Base-by-base conservation (phyloP, 2,329 filamentous ascomycete species). In the Claviceps sp. region DNA sequence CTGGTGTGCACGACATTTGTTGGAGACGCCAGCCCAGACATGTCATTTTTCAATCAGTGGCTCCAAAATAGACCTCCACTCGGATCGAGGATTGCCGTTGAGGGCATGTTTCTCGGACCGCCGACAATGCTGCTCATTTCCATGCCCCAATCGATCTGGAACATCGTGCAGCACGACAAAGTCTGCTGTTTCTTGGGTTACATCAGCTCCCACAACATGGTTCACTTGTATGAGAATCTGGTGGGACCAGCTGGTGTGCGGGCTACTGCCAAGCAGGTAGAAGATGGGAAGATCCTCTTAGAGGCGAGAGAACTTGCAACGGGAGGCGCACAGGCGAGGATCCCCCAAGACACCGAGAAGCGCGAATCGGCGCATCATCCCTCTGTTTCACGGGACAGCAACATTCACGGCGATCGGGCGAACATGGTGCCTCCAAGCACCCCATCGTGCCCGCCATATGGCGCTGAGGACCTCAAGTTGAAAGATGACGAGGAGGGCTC, bases 91-190 rank as follows among this genome's bases (percentile, higher is more conserved):
- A 78, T 84, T 52, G 72, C 75, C 6, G 79, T 84, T 4, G 81
- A 84, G 61, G 81, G 79, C 57, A 84, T 84, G 78, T 84, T 84
- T 56, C 67, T 84, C 18, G 81, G 81, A 0, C 81, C 81, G 0
- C 80, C 81, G 1, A 84, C 81, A 0, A 82, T 84, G 70, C 66
- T 84, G 8, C 67, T 84, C 34, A 79, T 84, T 51, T 84, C 81
- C 4, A 84, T 84, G 77, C 79, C 81, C 4, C 72, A 77, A 53
- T 72, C 74, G 5, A 72, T 84, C 14, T 84, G 79, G 78, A 79
- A 76, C 56, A 72, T 82, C 22, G 77, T 84, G 7, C 77, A 82
- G 64, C 77, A 81, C 55, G 79, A 84, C 57, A 82, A 83, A 59
- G 79, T 83, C 22, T 84, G 81, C 64, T 81, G 77, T 57, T 83